Evolutionary conservation across 257 asterid genomes (phyloP).

Genomic region (Solanum appendiculatum): DNA sequence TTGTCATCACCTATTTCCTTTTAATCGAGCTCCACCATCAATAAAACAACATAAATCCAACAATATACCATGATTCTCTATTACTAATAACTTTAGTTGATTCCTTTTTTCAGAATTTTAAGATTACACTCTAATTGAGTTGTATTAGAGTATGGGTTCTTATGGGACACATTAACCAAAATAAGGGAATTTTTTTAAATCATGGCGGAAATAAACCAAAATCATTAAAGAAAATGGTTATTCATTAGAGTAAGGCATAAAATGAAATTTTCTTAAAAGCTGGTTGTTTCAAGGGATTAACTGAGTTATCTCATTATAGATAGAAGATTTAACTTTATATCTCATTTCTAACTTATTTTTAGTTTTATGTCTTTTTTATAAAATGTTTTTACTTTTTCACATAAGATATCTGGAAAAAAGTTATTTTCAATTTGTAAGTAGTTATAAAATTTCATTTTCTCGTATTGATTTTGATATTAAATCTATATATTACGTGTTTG

Average conservation of each 20-base stretch:
- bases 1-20: not conserved
- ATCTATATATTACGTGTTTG: not conserved
- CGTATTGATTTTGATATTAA: not conserved
- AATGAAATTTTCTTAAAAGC: not conserved
- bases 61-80: no score
- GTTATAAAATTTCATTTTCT: not conserved
- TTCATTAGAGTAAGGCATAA: not conserved
- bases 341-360: not conserved
- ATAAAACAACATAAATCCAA: no score
- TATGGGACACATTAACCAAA: not conserved
- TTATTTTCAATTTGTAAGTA: not conserved
- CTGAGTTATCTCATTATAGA: not conserved
- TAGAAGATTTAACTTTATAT: not conserved
- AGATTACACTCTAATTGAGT: not conserved
- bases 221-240: not conserved
- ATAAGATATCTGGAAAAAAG: not conserved
- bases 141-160: no score
- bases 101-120: no score
- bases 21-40: no score
- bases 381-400: not conserved
- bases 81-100: not conserved
- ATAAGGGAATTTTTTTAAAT: no score
- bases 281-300: not conserved
- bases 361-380: not conserved
- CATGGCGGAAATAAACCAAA: not conserved